A percentile compares a stretch with the other conserved stretches of the same genome.
Evolutionary conservation across 148 eudicot species (phyloP).

Genomic region (Arctostaphylos glauca): DNA sequence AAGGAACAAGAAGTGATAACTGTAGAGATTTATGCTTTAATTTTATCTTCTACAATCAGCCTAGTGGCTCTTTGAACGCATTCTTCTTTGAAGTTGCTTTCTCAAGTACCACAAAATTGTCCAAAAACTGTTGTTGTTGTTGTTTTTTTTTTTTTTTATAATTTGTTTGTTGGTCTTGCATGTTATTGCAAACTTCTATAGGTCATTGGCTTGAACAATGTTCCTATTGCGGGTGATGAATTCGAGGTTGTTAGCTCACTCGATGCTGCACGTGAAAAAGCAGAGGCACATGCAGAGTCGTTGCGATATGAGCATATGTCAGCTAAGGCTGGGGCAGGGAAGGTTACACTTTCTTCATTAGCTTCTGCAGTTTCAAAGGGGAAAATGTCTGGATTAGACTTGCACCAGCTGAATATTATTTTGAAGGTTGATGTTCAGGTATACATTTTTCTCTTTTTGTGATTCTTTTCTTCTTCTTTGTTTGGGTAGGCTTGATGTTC

Average conservation of each 20-base stretch:
- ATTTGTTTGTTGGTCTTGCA: background rate
- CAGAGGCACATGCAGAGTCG: conserved; percentile 59
- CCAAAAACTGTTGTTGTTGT: background rate
- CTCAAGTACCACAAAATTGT: background rate
- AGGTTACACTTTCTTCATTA: conserved; percentile 76
- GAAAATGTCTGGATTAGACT: conserved; percentile 66
- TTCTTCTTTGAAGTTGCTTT: conserved; percentile 3
- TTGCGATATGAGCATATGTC: conserved; percentile 63
- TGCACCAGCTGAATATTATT: conserved; percentile 86
- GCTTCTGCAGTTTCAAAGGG: conserved; percentile 85
- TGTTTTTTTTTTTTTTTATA: background rate
- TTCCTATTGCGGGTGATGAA: conserved; percentile 92
- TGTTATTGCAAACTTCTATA: conserved; percentile 23
- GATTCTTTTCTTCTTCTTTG: background rate
- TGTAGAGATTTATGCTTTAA: background rate
- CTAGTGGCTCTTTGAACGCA: background rate
- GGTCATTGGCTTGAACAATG: conserved; percentile 90
- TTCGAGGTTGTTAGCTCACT: conserved; percentile 86
- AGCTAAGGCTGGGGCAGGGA: conserved; percentile 89
- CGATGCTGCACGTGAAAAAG: conserved; percentile 82
- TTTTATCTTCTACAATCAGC: background rate
- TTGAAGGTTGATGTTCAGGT: conserved; percentile 95
- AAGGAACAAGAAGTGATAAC: background rate
- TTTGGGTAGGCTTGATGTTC: conserved; percentile 15
- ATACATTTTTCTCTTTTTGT: conserved; percentile 9